A percentile compares a stretch with the other conserved stretches of the same genome.
phyloP scores from a whole-genome alignment of 2,329 filamentous ascomycete genomes.

The Botryotinia globosa region DNA sequence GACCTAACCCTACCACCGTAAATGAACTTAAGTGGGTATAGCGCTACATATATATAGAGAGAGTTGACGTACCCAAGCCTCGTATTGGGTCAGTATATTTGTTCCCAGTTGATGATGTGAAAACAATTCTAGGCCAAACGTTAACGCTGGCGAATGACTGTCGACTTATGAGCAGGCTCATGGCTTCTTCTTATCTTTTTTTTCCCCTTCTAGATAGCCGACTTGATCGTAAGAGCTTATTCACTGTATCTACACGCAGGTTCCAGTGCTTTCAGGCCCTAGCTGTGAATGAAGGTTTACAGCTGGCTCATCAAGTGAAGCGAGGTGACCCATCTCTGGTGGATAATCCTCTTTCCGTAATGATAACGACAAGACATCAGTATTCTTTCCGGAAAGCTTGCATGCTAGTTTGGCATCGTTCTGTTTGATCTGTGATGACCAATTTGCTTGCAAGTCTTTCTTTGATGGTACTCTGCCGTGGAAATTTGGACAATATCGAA shows the following conservation, averaged over 20 bases:
- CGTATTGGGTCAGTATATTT: fast-evolving
- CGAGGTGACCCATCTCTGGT: neutral
- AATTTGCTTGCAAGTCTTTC: neutral
- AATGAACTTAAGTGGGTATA: neutral
- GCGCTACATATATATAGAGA: neutral
- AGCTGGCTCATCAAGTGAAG: neutral
- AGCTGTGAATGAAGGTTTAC: neutral
- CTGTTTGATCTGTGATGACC: fast-evolving
- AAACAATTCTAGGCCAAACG: neutral
- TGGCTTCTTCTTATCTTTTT: neutral
- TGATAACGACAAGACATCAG: neutral
- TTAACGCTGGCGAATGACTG: neutral
- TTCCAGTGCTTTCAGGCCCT: neutral
- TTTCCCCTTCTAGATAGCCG: fast-evolving
- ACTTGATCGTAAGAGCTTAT: neutral
- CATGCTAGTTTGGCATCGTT: fast-evolving
- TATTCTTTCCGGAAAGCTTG: neutral
- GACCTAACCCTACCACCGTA: neutral
- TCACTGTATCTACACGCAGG: fast-evolving
- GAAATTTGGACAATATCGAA: too few species aligned
- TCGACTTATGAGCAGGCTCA: neutral
- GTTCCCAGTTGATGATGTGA: neutral
- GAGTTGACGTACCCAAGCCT: neutral
- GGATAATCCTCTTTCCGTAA: neutral
- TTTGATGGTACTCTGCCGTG: neutral